These are phyloP conservation scores for Fusarium pseudocircinatum DNA, from an alignment of 2,329 filamentous ascomycete genomes.

Conservation along the genomic window DNA sequence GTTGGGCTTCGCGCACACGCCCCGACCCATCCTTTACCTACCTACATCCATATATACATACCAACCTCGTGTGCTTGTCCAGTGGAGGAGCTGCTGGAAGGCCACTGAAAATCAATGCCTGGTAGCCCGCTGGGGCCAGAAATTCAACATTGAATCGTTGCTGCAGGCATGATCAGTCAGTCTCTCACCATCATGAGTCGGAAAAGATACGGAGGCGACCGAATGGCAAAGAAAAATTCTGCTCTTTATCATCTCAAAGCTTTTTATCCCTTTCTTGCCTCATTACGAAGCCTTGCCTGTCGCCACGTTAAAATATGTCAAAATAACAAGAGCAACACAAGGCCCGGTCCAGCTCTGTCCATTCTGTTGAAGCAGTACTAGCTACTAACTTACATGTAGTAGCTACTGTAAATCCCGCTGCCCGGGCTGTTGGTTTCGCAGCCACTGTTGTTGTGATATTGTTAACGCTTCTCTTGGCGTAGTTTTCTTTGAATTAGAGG, in stretches of 20 bases:
- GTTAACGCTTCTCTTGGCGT: no score
- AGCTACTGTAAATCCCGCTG: conserved; percentile 5
- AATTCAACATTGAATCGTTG: conserved; percentile 1
- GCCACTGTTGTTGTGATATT: conserved; percentile 9
- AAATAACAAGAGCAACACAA: background rate
- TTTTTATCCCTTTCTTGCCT: background rate
- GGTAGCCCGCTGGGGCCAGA: background rate
- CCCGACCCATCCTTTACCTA: background rate
- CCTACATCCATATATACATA: background rate
- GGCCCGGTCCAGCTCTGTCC: conserved; percentile 8
- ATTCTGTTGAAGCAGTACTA: background rate
- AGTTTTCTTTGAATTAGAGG: no score
- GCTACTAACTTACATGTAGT: background rate
- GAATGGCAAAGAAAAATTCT: background rate
- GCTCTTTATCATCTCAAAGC: background rate
- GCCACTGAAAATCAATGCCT: conserved; percentile 5
- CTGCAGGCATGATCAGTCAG: conserved; percentile 13
- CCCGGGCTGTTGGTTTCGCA: conserved; percentile 22
- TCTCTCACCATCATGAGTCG: conserved; percentile 19
- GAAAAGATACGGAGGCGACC: conserved; percentile 11
- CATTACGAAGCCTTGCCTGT: background rate
- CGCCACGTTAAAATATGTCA: background rate
- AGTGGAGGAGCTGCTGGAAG: conserved; percentile 5
- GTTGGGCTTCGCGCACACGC: background rate
- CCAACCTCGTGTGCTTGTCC: conserved; percentile 3